A percentile compares a stretch with the other conserved stretches of the same genome.
phyloP scores from a whole-genome alignment of 78 protist species.

The Cavenderia fasciculata region DNA sequence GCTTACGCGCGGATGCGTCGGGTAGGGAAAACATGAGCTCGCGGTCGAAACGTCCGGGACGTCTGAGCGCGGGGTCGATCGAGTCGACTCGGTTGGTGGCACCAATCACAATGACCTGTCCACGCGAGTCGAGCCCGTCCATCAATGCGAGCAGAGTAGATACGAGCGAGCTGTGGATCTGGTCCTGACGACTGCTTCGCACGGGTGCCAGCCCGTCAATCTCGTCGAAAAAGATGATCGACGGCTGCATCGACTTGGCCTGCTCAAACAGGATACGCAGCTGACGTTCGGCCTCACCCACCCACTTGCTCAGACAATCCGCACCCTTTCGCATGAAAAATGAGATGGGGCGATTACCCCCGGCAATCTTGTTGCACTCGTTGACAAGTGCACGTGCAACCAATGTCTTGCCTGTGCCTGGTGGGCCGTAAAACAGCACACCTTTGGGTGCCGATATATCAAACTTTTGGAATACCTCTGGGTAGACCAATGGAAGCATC shows the following conservation, averaged over 20 bases:
- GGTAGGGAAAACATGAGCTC: conserved; percentile 91
- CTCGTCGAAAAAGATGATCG: conserved; percentile 96
- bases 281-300: conserved; percentile 96
- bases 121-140: conserved; percentile 95
- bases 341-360: conserved; percentile 84
- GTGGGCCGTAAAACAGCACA: conserved; percentile 84
- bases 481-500: conserved; percentile 73
- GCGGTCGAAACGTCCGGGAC: conserved; percentile 95
- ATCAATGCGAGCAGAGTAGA: conserved; percentile 93
- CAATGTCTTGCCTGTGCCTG: conserved; percentile 85
- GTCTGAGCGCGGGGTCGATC: conserved; percentile 96
- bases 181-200: conserved; percentile 87
- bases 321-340: conserved; percentile 98
- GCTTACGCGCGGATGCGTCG: conserved; percentile 55
- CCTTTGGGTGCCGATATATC: conserved; percentile 76
- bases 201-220: conserved; percentile 92
- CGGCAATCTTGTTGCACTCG: conserved; percentile 75
- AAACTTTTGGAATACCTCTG: conserved; percentile 69
- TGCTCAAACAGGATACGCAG: conserved; percentile 91
- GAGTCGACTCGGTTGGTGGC: conserved; percentile 97
- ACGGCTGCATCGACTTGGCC: conserved; percentile 90
- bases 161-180: conserved; percentile 90
- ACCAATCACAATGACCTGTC: conserved; percentile 92
- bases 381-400: conserved; percentile 85
- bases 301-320: conserved; percentile 90